Conservation (phyloP, 2,329 filamentous ascomycete genomes). For the Zymoseptoria passerinii region DNA sequence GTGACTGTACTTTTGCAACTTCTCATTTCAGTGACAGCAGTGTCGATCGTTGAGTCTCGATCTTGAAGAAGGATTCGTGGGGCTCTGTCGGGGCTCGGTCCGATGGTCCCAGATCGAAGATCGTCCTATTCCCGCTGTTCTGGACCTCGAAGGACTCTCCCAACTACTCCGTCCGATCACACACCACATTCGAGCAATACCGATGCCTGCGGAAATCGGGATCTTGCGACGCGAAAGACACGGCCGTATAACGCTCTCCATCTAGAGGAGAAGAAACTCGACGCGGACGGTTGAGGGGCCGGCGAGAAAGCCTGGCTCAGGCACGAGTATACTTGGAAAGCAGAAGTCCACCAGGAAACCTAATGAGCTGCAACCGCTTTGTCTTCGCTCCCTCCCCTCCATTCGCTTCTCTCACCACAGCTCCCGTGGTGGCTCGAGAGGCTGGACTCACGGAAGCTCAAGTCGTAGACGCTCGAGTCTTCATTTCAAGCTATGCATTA, state of each 20-base stretch:
- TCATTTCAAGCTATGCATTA: constrained; percentile 2
- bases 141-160: not conserved
- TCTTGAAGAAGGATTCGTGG: not conserved
- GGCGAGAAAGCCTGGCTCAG: not conserved
- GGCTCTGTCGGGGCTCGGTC: not conserved
- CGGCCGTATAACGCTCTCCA: not conserved
- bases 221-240: not conserved
- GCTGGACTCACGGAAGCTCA: not conserved
- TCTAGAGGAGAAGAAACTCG: not conserved
- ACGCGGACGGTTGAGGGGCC: not conserved
- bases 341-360: not conserved
- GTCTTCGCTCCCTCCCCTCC: not conserved
- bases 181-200: not conserved
- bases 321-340: not conserved
- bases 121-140: not conserved
- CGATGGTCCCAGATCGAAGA: not conserved
- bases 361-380: not conserved
- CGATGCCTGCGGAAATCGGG: not conserved
- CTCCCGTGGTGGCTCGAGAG: not conserved
- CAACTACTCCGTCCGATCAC: not conserved
- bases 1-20: not conserved
- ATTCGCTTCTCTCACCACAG: not conserved
- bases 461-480: not conserved
- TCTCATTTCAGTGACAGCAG: not conserved
- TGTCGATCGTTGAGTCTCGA: not conserved